Base-by-base conservation (phyloP, 768 basidiomycete genomes). In the Boletales sp. region DNA sequence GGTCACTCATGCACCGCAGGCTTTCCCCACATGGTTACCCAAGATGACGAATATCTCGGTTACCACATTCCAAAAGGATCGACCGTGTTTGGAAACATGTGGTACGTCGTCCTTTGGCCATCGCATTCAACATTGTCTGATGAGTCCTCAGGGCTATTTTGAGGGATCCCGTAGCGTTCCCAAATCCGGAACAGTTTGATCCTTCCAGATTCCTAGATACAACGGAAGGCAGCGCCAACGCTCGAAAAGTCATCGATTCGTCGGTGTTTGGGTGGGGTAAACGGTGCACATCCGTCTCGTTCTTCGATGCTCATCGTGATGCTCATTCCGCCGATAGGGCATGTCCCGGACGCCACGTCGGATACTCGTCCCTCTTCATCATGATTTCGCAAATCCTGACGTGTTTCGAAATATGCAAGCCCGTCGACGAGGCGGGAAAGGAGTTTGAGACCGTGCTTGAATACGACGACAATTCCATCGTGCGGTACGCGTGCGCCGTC, bases 321-420 rank as follows among this genome's bases (percentile, higher is more conserved):
- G 11, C 12, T 43, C 1, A 17, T 18, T 12, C n/a, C 30, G 8
- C 11, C 11, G 4, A 39, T 12, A 39, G 38, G 4, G 17, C 38
- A 12, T 39, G 38, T 7, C 41, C 31, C 10, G 31, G 41, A 32
- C 41, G 41, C 17, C 41, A 43, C 31, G 41, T 43, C 32, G 41
- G 41, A 31, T 18, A 43, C 31, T 43, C n/a, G n/a, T 17, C 30
- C 2, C 41, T 43, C 32, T 43, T 43, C 41, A 15, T 43, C 31
- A 43, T 32, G 41, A 43, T 43, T 5, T 31, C 41, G 28, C 25
- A 35, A 5, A 36, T 36, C 10, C 37, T 41, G 48, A 42, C 34
- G 14, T 49, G 31, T 18, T 48, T 48, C 14, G 31, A 53, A 33
- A 51, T 53, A 9, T 37, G 32, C n/a, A 17, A 43, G 31, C 31